Evolutionary conservation across 129 eudicot species (phyloP).

Genomic region (Lactuca saligna): DNA sequence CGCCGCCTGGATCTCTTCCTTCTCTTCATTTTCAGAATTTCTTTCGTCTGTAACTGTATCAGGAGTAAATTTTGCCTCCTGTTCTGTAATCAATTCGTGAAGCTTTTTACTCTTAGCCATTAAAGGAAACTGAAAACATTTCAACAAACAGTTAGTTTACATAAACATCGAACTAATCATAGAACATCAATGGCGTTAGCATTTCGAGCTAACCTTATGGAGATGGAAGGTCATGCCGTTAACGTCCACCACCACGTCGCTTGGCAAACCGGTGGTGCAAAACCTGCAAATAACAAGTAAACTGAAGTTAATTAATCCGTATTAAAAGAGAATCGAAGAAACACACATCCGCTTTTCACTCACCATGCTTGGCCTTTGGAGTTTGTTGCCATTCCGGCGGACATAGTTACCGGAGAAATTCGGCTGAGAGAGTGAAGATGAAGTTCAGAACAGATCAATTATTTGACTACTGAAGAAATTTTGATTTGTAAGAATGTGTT

Average conservation of each 20-base stretch:
- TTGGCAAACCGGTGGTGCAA: constrained; percentile 85
- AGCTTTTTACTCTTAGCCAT: constrained; percentile 90
- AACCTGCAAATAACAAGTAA: constrained; percentile 52
- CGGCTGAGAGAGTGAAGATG: not conserved
- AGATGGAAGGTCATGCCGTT: constrained; percentile 88
- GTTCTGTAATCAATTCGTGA: constrained; percentile 71
- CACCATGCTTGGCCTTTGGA: constrained; percentile 95
- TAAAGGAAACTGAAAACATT: constrained; percentile 70
- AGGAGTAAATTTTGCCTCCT: constrained; percentile 44
- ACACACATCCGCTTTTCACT: not conserved
- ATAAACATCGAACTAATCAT: not conserved
- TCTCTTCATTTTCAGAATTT: constrained; percentile 24
- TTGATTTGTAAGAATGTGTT: constrained; percentile 28
- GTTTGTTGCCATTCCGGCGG: constrained; percentile 52
- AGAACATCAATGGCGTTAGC: constrained; percentile 11
- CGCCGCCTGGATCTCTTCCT: constrained; percentile 33
- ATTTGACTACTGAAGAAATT: not conserved
- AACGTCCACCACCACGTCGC: constrained; percentile 82
- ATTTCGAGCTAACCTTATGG: constrained; percentile 62
- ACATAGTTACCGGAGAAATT: constrained; percentile 36
- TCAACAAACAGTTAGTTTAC: constrained; percentile 5
- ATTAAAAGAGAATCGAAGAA: not conserved
- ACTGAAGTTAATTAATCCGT: not conserved
- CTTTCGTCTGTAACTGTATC: constrained; percentile 19
- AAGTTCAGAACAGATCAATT: constrained; percentile 27